These are phyloP conservation scores for Flaveria ramosissima DNA, from an alignment of 129 eudicot genomes.

Conservation along the genomic window DNA sequence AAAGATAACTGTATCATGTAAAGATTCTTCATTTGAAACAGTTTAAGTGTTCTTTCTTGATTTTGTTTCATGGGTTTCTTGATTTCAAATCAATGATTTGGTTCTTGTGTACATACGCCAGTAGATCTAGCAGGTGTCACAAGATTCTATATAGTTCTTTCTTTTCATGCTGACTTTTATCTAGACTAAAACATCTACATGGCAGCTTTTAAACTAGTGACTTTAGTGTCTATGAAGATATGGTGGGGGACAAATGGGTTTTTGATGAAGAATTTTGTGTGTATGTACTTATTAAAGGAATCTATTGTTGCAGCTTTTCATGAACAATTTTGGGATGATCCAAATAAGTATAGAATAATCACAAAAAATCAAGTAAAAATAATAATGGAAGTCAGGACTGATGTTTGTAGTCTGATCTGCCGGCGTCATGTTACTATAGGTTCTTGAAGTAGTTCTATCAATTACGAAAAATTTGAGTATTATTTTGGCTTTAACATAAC, in stretches of 20 bases:
- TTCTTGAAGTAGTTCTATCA: not conserved
- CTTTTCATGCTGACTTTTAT: slow-evolving; percentile 30
- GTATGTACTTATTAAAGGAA: slow-evolving; percentile 19
- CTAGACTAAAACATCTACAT: not conserved
- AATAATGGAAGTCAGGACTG: not conserved
- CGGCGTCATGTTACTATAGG: slow-evolving; percentile 15
- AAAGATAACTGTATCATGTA: slow-evolving; percentile 16
- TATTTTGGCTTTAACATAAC: not conserved
- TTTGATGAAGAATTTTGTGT: slow-evolving; percentile 12
- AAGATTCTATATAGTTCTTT: slow-evolving; percentile 15
- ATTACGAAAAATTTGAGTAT: not conserved
- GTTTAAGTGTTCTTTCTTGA: slow-evolving; percentile 17
- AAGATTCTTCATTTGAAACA: slow-evolving; percentile 22
- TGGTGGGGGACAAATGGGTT: slow-evolving; percentile 30
- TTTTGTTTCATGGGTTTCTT: slow-evolving; percentile 29
- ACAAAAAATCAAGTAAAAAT: not conserved
- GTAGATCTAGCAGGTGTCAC: slow-evolving; percentile 26
- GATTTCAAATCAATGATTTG: slow-evolving; percentile 20
- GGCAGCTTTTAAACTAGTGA: slow-evolving; percentile 15
- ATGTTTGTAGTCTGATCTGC: slow-evolving; percentile 35
- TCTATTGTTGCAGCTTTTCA: slow-evolving; percentile 36
- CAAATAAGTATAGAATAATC: slow-evolving; percentile 19
- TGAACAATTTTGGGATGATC: slow-evolving; percentile 20
- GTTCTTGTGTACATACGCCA: not conserved
- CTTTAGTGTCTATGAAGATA: slow-evolving; percentile 10